phyloP scores from a whole-genome alignment of 768 basidiomycete genomes.

The Trichaptum fuscoviolaceum region DNA sequence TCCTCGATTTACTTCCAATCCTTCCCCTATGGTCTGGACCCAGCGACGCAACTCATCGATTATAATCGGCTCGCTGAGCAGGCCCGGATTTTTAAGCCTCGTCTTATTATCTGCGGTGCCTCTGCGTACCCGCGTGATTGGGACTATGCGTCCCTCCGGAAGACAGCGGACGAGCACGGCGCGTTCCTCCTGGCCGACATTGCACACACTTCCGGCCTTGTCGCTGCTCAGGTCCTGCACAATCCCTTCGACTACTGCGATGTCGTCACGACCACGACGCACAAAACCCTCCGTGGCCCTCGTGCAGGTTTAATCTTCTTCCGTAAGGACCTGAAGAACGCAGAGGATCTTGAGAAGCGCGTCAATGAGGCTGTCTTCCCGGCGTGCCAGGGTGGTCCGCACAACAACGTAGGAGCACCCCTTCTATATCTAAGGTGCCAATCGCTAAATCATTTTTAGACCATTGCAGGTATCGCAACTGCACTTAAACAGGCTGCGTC shows the following conservation, averaged over 20 bases:
- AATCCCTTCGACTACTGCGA: conserved; percentile 96
- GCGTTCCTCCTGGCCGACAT: conserved; percentile 96
- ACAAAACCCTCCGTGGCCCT: conserved; percentile 98
- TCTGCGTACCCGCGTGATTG: conserved; percentile 98
- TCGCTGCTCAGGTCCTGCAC: conserved; percentile 87
- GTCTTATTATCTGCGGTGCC: conserved; percentile 93
- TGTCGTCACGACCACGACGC: conserved; percentile 97
- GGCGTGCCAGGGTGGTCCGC: conserved; percentile 98
- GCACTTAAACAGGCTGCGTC: conserved; percentile 86
- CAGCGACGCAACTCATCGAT: conserved; percentile 83
- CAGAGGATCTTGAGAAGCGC: conserved; percentile 88
- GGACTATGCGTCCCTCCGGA: conserved; percentile 84
- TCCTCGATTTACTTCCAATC: conserved; percentile 99
- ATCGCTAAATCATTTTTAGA: conserved; percentile 36
- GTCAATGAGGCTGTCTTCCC: conserved; percentile 99
- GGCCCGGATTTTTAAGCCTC: conserved; percentile 93
- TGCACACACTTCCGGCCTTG: conserved; percentile 93
- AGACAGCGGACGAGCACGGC: conserved; percentile 80
- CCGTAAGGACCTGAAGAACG: conserved; percentile 81
- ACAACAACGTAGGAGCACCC: conserved; percentile 78
- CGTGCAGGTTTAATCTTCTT: conserved; percentile 99
- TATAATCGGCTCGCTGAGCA: conserved; percentile 76
- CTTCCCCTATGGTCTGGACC: conserved; percentile 84
- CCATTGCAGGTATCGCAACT: conserved; percentile 93
- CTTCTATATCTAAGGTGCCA: conserved; percentile 1